These are phyloP conservation scores for Boletus bicolor DNA, from an alignment of 768 basidiomycete species.

Conservation along the genomic window DNA sequence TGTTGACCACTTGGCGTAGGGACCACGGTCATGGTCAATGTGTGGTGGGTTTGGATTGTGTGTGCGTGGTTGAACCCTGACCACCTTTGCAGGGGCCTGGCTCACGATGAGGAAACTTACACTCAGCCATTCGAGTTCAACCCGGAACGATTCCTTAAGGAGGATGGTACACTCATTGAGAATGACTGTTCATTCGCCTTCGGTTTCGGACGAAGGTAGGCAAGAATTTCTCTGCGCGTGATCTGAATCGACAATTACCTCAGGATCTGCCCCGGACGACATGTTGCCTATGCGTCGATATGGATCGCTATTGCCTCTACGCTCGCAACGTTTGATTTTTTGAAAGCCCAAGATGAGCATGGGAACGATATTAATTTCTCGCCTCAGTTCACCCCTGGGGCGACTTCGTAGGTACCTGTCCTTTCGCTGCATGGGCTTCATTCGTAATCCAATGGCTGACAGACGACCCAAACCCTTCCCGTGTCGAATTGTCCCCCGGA, in stretches of 20 bases:
- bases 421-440: background rate
- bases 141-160: constrained; percentile 37
- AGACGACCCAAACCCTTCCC: constrained; percentile 26
- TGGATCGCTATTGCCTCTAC: constrained; percentile 26
- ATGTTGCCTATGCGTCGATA: constrained; percentile 23
- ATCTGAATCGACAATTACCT: background rate
- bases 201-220: constrained; percentile 28
- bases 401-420: constrained; percentile 18
- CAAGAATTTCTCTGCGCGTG: background rate
- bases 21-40: constrained; percentile 20
- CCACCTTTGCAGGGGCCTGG: constrained; percentile 34
- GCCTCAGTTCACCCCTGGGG: constrained; percentile 20
- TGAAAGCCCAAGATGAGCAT: constrained; percentile 21
- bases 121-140: constrained; percentile 38
- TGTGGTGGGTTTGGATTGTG: constrained; percentile 15
- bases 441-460: background rate
- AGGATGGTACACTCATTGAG: constrained; percentile 16
- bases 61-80: background rate
- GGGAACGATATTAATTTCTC: constrained; percentile 24
- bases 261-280: constrained; percentile 24
- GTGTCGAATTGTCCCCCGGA: constrained; percentile 20
- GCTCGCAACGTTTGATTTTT: constrained; percentile 24
- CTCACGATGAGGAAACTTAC: constrained; percentile 37
- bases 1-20: constrained; percentile 8
- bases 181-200: constrained; percentile 12